Evolutionary conservation across 768 basidiomycete species (phyloP), one percentile per base, ranked within the genome.

Genomic region (Boletus huronensis): DNA sequence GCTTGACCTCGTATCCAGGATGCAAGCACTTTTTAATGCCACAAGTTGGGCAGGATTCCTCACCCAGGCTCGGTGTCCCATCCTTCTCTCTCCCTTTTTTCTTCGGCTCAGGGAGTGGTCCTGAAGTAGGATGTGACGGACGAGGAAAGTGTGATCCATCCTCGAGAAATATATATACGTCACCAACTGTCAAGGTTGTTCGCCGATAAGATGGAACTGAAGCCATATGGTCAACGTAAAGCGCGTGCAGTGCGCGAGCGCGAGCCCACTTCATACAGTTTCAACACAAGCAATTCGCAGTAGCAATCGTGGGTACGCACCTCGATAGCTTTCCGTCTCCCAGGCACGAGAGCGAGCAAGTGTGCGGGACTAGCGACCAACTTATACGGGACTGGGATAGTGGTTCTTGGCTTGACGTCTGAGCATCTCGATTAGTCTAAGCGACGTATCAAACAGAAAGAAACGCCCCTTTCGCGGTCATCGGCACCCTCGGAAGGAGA

Each of bases 241-340:
- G 72, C 8, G 63, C 62, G 23, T 69, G 70, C 14, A 80, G 57
- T 19, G 72, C 70, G n/a, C 71, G 71, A 31, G 79, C 77, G 6
- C 79, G 73, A 16, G 65, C 72, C 78, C 77, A 77, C 79, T 81
- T 58, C 31, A 9, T 10, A 29, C 25, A 5, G 9, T 21, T 48
- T 63, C 36, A 61, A 48, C 23, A 55, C 8, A 23, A 29, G 16
- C 26, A 10, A 17, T 16, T 40, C 13, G 39, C 34, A 19, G 41
- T 11, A 31, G 23, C 10, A 50, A 42, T n/a, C 35, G 25, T n/a
- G 29, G 28, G 2, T 38, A 61, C 75, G 35, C 29, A 79, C 79
- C 70, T 80, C 79, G 4, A 81, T 70, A 1, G 79, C 77, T 59
- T 80, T 80, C 40, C 76, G 71, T 39, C 76, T 74, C 31, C 79